Conservation (phyloP, 2,329 filamentous ascomycete species). For the Fusarium keratoplasticum region DNA sequence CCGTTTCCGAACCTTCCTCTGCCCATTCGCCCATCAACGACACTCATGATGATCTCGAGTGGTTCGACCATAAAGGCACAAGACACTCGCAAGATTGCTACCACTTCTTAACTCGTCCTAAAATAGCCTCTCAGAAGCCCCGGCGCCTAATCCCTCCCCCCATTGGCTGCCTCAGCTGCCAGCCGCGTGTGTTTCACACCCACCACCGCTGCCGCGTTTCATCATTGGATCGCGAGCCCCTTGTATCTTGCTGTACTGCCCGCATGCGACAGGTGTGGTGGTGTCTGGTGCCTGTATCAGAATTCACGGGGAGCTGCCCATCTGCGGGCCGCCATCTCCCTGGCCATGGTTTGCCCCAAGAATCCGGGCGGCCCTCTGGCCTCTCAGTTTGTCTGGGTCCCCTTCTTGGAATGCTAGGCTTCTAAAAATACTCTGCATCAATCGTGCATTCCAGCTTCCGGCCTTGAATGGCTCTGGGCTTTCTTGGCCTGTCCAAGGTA, state of each 20-base stretch:
- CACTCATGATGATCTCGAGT: conserved; percentile 10
- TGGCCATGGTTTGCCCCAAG: conserved; percentile 15
- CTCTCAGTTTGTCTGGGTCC: conserved; percentile 2
- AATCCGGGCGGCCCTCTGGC: background rate
- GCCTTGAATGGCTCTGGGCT: background rate
- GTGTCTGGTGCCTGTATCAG: conserved; percentile 43
- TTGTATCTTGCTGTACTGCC: conserved; percentile 17
- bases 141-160: conserved; percentile 45
- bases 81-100: background rate
- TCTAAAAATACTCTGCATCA: conserved; percentile 35
- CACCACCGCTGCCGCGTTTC: conserved; percentile 39
- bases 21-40: background rate
- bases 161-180: conserved; percentile 42
- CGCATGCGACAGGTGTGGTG: conserved; percentile 4
- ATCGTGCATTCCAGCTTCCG: conserved; percentile 7
- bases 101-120: background rate
- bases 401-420: conserved; percentile 11
- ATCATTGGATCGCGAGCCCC: conserved; percentile 40
- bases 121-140: conserved; percentile 24
- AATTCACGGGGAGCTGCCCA: conserved; percentile 22
- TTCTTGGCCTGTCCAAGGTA: background rate
- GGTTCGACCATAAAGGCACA: background rate
- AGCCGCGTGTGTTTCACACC: conserved; percentile 46
- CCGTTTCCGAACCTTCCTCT: background rate
- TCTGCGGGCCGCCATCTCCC: conserved; percentile 14